Base-by-base conservation (phyloP, 225 moss, liverwort and hornwort species). In the Rhytidiadelphus loreus region DNA sequence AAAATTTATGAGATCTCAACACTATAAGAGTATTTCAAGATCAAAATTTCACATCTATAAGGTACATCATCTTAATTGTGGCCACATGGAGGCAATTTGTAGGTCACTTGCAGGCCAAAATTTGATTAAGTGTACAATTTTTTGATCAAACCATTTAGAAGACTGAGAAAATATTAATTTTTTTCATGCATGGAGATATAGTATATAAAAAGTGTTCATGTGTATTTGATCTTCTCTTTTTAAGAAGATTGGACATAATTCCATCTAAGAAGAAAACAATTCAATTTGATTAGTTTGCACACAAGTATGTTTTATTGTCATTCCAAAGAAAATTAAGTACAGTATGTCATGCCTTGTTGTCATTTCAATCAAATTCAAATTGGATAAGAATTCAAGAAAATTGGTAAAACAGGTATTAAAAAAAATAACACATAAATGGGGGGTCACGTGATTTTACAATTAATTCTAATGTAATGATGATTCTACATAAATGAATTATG, bases 61-160 rank as follows among this genome's bases (percentile, higher is more conserved):
- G 10, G 11, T 19, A 30, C 12, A 18, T 7, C 18, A 19, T 1
- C 4, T 11, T 66, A 11, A 7, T 46, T 30, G 29, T 70, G 15
- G 3, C 9, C 16, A 70, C 5, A 18, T 46, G 2, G 2, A 73
- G 6, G 8, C 0, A 3, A 2, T 4, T 48, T 46, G 13, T 12
- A 66, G 20, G 37, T 37, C 66, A 66, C 66, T 66, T 20, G 3
- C 26, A 72, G 17, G 10, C 11, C 17, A 29, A 7, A 46, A 46
- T 30, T 46, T 73, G 13, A 69, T 69, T 4, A 24, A 39, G 39
- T 69, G 24, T 69, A 23, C 23, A 69, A 24, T 33, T 69, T 69
- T 39, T 0, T 69, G 0, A 24, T 39, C 24, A 24, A 23, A 69
- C 13, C 24, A 39, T 24, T 68, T 22, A 7, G 7, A 68, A n/a